Evolutionary conservation across 2,329 filamentous ascomycete species (phyloP).

Genomic region (Ascosphaera pollenicola): DNA sequence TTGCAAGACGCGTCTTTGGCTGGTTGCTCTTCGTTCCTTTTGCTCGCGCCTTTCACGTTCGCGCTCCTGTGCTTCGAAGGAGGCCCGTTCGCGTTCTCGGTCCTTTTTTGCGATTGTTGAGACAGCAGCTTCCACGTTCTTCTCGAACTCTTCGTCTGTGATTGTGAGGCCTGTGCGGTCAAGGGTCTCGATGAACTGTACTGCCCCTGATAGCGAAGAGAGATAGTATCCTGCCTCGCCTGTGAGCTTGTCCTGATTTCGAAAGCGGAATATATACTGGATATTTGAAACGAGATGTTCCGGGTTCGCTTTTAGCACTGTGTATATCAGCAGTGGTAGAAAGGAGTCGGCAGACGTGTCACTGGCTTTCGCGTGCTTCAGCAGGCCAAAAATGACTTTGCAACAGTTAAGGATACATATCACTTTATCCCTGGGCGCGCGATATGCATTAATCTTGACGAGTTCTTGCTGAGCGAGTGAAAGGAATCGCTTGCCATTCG

Average conservation of each 20-base stretch:
- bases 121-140: constrained; percentile 87
- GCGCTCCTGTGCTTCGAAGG: constrained; percentile 35
- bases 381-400: constrained; percentile 92
- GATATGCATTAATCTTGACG: constrained; percentile 87
- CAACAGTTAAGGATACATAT: constrained; percentile 97
- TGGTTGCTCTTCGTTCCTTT: no score
- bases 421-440: constrained; percentile 93
- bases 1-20: no score
- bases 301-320: constrained; percentile 81
- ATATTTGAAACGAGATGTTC: constrained; percentile 94
- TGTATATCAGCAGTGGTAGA: constrained; percentile 84
- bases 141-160: constrained; percentile 83
- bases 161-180: constrained; percentile 88
- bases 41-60: no score
- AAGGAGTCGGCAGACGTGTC: constrained; percentile 95
- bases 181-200: constrained; percentile 92
- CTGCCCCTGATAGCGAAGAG: constrained; percentile 66
- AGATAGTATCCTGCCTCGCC: constrained; percentile 98
- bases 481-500: constrained; percentile 74
- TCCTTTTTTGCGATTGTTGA: constrained; percentile 90
- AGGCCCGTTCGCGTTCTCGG: constrained; percentile 31
- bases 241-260: constrained; percentile 89
- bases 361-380: constrained; percentile 66
- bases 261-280: constrained; percentile 90
- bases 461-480: constrained; percentile 82